phyloP scores from a whole-genome alignment of 441 rosid genomes.

The Arabidopsis hybrid region DNA sequence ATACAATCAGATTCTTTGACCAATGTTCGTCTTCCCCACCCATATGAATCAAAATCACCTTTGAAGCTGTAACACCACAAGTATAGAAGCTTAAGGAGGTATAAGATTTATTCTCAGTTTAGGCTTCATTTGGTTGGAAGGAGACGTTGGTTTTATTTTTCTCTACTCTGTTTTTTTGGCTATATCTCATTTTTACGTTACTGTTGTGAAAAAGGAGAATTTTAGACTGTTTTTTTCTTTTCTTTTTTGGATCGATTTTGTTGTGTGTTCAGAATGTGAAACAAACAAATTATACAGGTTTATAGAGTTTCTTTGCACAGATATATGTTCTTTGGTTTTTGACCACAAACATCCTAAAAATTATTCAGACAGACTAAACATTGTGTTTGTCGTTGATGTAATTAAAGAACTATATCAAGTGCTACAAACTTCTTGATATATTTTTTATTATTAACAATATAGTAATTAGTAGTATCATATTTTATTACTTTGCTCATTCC shows the following conservation, averaged over 20 bases:
- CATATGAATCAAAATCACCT: constrained; percentile 24
- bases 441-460: not conserved
- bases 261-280: constrained; percentile 32
- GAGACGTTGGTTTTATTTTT: constrained; percentile 27
- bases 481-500: no score
- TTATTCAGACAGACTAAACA: no score
- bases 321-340: not conserved
- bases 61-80: constrained; percentile 30
- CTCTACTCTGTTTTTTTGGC: constrained; percentile 27
- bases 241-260: not conserved
- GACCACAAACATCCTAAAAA: no score
- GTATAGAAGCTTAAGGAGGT: constrained; percentile 34
- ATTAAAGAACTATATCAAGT: no score
- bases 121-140: constrained; percentile 31
- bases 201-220: constrained; percentile 28
- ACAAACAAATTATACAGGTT: constrained; percentile 33
- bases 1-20: constrained; percentile 39
- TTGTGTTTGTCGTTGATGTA: no score
- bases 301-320: constrained; percentile 16
- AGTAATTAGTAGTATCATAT: no score
- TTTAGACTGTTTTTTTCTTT: not conserved
- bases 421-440: no score
- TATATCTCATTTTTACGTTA: constrained; percentile 30
- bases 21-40: constrained; percentile 23
- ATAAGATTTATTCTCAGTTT: constrained; percentile 2